Conservation (phyloP, 1,284 basidiomycete species). For the Malassezia furfur region DNA sequence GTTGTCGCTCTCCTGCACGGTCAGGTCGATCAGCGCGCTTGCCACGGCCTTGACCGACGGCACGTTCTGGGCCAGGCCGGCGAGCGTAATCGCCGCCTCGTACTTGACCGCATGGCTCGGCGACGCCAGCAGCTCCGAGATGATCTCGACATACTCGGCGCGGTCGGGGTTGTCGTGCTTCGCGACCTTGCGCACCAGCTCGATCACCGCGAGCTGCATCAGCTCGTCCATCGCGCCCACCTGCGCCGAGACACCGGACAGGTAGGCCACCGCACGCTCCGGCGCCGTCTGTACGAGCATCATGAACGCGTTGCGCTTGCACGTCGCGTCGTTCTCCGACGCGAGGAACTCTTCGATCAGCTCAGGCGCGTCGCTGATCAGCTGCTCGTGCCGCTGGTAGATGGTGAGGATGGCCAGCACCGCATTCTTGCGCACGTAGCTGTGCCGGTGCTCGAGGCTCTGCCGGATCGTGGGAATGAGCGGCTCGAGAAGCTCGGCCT, state of each 20-base stretch:
- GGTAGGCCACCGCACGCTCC: constrained; percentile 82
- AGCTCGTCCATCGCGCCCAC: constrained; percentile 79
- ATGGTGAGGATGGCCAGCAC: constrained; percentile 93
- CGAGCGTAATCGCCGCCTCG: constrained; percentile 90
- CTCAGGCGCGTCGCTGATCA: constrained; percentile 94
- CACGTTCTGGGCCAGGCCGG: constrained; percentile 86
- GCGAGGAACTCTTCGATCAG: constrained; percentile 92
- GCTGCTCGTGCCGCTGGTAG: constrained; percentile 69
- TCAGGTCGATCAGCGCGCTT: constrained; percentile 75
- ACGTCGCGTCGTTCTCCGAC: constrained; percentile 80
- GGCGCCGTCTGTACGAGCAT: constrained; percentile 83
- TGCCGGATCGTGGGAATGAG: constrained; percentile 84
- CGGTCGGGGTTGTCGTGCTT: constrained; percentile 58
- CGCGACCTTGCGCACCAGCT: constrained; percentile 85
- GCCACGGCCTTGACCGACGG: constrained; percentile 94
- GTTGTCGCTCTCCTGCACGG: constrained; percentile 93
- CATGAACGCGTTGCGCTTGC: constrained; percentile 94
- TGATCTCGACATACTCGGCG: constrained; percentile 78
- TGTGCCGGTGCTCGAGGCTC: constrained; percentile 94
- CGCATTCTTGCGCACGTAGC: constrained; percentile 96
- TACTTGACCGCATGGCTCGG: constrained; percentile 93
- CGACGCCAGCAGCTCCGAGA: constrained; percentile 87
- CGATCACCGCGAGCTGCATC: constrained; percentile 91
- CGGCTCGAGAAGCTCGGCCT: constrained; percentile 88
- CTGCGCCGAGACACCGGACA: constrained; percentile 73